These are phyloP conservation scores for Chlorella sp. DNA, from an alignment of 139 green algal species.

Conservation along the genomic window DNA sequence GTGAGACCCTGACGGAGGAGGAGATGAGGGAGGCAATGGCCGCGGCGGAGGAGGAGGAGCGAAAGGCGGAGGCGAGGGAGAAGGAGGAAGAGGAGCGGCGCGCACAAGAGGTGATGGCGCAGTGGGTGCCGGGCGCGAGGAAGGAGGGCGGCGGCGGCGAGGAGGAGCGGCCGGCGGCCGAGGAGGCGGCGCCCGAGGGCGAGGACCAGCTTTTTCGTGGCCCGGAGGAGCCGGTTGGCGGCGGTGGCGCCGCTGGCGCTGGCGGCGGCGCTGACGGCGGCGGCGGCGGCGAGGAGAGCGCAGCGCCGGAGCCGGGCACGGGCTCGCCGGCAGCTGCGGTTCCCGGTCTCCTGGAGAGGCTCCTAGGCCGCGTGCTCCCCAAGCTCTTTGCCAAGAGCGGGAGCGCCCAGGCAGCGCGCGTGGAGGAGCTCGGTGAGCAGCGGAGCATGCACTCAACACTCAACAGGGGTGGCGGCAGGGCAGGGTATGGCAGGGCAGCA, in stretches of 20 bases:
- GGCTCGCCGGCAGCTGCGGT: too few relatives aligned
- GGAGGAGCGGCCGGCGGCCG: conserved; percentile 16
- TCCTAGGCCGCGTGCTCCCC: too few relatives aligned
- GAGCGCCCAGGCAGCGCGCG: too few relatives aligned
- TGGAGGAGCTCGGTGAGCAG: too few relatives aligned
- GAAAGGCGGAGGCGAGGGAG: not conserved
- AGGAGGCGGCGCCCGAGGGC: conserved; percentile 18
- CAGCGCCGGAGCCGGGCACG: too few relatives aligned
- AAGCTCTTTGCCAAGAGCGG: too few relatives aligned
- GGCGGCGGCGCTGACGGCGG: not conserved
- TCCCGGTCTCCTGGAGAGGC: too few relatives aligned
- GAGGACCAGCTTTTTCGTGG: conserved; percentile 10
- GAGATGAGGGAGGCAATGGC: conserved; percentile 21
- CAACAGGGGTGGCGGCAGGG: too few relatives aligned
- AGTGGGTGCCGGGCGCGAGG: conserved; percentile 47
- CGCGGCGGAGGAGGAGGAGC: not conserved
- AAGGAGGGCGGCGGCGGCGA: conserved; percentile 1
- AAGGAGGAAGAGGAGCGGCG: conserved; percentile 48
- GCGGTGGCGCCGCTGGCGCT: not conserved
- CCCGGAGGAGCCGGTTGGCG: not conserved
- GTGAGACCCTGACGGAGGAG: not conserved
- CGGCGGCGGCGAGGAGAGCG: not conserved
- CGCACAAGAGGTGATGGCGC: conserved; percentile 38
- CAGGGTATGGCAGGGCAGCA: too few relatives aligned
- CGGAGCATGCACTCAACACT: too few relatives aligned